Conservation (phyloP, 2,329 filamentous ascomycete genomes). For the Alternaria sp. region DNA sequence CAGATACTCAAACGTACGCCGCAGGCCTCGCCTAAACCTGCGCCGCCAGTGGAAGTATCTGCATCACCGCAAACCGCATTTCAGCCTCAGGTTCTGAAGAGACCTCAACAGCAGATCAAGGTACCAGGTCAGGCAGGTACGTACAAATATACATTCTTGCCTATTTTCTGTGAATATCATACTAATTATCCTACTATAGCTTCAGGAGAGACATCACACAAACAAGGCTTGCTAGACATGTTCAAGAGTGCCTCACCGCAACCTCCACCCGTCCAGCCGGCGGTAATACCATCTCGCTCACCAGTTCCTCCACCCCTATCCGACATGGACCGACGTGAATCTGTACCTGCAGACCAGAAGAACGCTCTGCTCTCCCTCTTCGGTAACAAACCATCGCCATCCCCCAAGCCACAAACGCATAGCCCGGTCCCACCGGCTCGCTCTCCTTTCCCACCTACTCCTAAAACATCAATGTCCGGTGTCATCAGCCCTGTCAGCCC, state of each 20-base stretch:
- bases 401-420: constrained; percentile 22
- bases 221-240: constrained; percentile 31
- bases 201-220: constrained; percentile 22
- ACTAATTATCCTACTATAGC: constrained; percentile 5
- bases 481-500: constrained; percentile 51
- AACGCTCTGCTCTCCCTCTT: constrained; percentile 50
- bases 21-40: constrained; percentile 12
- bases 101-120: constrained; percentile 41
- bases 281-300: constrained; percentile 17
- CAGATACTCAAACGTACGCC: constrained; percentile 36
- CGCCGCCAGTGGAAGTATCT: constrained; percentile 15
- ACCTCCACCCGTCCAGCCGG: constrained; percentile 16
- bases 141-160: not conserved
- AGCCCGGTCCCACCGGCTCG: constrained; percentile 29
- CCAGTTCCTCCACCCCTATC: constrained; percentile 14
- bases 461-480: constrained; percentile 44
- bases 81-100: constrained; percentile 49
- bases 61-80: constrained; percentile 32
- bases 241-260: constrained; percentile 29
- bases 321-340: constrained; percentile 38
- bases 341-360: constrained; percentile 43
- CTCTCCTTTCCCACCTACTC: constrained; percentile 38
- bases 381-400: constrained; percentile 26
- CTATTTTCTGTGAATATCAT: not conserved
- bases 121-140: constrained; percentile 2